Percentiles rank a stretch among this genome's conserved stretches.
Evolutionary conservation across 257 asterid species (phyloP).

Genomic region (Schizonepeta tenuifolia): DNA sequence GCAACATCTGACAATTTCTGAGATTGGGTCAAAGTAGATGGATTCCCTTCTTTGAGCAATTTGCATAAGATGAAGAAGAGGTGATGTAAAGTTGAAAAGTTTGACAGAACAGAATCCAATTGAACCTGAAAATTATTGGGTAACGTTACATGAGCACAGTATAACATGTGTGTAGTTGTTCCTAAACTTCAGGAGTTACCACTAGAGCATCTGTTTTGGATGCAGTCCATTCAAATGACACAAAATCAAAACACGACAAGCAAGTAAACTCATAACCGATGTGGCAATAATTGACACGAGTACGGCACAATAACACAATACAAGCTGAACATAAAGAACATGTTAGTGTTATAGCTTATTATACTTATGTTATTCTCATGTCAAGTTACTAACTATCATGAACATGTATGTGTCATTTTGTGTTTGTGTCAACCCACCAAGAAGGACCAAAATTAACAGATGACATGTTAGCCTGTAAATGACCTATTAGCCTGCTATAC

Average conservation of each 20-base stretch:
- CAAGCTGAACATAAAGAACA: not conserved
- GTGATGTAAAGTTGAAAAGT: conserved; percentile 82
- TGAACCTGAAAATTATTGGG: conserved; percentile 63
- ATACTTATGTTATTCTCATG: not conserved
- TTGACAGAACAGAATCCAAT: conserved; percentile 67
- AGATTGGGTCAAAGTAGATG: conserved; percentile 38
- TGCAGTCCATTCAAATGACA: conserved; percentile 15
- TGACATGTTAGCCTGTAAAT: not conserved
- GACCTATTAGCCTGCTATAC: not conserved
- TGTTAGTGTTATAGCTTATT: not conserved
- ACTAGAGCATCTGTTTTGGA: conserved; percentile 21
- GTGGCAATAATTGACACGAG: not conserved
- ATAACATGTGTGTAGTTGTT: conserved; percentile 26
- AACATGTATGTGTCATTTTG: not conserved
- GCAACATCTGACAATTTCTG: conserved; percentile 46
- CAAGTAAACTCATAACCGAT: conserved; percentile 10
- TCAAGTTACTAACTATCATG: not conserved
- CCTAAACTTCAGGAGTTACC: conserved; percentile 26
- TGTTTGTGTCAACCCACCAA: not conserved
- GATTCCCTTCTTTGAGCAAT: conserved; percentile 80
- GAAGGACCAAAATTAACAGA: not conserved
- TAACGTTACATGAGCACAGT: conserved; percentile 28
- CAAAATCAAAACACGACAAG: not conserved
- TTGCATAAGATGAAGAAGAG: conserved; percentile 89
- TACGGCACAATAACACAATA: not conserved